A percentile compares a stretch with the other conserved stretches of the same genome.
phyloP scores from a whole-genome alignment of 306 rosid genomes.

The Oxytropis ochrocephala region DNA sequence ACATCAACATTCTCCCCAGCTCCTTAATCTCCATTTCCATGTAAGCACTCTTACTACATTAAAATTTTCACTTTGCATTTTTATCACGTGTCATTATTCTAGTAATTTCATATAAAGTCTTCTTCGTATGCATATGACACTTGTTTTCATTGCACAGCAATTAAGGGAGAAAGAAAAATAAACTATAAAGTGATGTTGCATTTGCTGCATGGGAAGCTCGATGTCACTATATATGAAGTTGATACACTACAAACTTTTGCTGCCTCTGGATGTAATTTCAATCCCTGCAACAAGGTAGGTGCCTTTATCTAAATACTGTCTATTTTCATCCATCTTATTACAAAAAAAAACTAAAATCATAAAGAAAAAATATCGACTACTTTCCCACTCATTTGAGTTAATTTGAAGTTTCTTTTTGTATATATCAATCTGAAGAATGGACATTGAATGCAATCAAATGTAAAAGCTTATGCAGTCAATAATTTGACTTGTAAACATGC shows the following conservation, averaged over 20 bases:
- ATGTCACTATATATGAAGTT: conserved; percentile 23
- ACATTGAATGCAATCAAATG: not conserved
- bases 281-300: conserved; percentile 19
- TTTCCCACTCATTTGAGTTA: not conserved
- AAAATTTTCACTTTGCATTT: not conserved
- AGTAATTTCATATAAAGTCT: not conserved
- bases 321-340: not conserved
- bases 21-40: conserved; percentile 7
- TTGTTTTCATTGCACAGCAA: not conserved
- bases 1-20: not conserved
- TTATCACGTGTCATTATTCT: not conserved
- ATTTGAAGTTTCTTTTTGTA: too few relatives aligned
- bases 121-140: not conserved
- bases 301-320: not conserved
- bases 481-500: not conserved
- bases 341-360: too few relatives aligned
- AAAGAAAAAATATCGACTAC: too few relatives aligned
- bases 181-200: not conserved
- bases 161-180: not conserved
- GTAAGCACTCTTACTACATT: not conserved
- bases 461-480: not conserved
- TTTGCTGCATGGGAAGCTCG: conserved; percentile 31
- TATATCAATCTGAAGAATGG: not conserved
- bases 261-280: not conserved
- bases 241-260: conserved; percentile 11